Evolutionary conservation across 768 basidiomycete genomes (phyloP).

Genomic region (Xerocomellus chrysenteron): DNA sequence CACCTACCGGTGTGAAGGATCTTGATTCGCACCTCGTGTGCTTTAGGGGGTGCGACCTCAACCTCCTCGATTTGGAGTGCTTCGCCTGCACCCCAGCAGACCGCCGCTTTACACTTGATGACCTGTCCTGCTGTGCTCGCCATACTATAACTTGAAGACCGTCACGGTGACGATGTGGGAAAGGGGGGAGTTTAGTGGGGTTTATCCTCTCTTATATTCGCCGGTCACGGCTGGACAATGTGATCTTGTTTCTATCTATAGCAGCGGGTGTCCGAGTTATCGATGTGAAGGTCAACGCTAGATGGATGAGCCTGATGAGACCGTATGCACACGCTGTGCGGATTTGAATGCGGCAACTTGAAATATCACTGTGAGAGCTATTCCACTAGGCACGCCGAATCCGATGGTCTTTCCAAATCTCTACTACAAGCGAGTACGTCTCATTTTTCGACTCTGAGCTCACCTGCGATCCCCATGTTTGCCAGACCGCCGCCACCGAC

Average conservation of each 20-base stretch:
- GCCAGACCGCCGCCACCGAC: constrained; percentile 72
- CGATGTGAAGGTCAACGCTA: not conserved
- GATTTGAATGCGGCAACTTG: too few species aligned
- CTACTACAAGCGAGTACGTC: constrained; percentile 85
- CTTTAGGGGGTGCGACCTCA: constrained; percentile 87
- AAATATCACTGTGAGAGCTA: not conserved
- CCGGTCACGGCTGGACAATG: not conserved
- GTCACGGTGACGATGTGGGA: constrained; percentile 13
- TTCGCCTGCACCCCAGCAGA: constrained; percentile 94
- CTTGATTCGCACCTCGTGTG: constrained; percentile 90
- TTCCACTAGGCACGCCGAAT: too few species aligned
- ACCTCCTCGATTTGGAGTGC: constrained; percentile 86
- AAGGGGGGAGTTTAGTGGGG: constrained; percentile 9
- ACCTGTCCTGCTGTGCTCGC: constrained; percentile 70
- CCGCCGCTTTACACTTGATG: constrained; percentile 87
- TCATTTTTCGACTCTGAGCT: not conserved
- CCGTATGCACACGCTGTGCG: too few species aligned
- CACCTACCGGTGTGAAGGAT: constrained; percentile 84
- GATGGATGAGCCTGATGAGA: constrained; percentile 2
- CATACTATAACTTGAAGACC: constrained; percentile 43
- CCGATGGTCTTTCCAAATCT: constrained; percentile 76
- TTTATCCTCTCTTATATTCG: not conserved
- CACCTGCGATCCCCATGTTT: not conserved
- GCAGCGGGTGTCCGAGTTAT: not conserved
- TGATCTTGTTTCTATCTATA: not conserved